Evolutionary conservation across 129 eudicot species (phyloP), one percentile per base, ranked within the genome.

Genomic region (Arctium lappa): DNA sequence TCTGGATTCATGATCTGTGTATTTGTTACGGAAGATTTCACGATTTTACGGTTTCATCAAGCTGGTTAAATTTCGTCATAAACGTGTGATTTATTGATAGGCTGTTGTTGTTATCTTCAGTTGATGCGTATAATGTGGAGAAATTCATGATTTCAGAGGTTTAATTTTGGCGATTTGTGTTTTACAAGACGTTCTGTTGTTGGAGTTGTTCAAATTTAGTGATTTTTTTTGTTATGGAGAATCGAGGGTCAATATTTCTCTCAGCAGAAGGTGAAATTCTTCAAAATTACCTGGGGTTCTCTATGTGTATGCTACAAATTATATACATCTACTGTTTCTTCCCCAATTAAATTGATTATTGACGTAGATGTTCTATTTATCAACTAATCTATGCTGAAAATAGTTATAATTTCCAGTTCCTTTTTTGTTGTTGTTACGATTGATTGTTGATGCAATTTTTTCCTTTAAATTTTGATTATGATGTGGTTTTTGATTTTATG

Each of bases 211-310:
- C 16, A 62, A 62, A 75, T 75, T 75, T 60, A 16, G 27, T n/a
- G 0, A 4, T 72, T 62, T 42, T 4, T 76, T 13, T 76, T 9
- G 38, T 77, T 40, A 89, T 89, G 93, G 85, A 86, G 11, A 92
- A 83, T 78, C 85, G 85, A 74, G 88, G 85, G 42, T 65, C 80
- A 37, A 74, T 81, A 12, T 73, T 82, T 86, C 15, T 69, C 53
- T 77, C 86, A 42, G 68, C 81, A 72, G 81, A 89, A 88, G 93
- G 94, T 92, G 16, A 86, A 76, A 68, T 72, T 16, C 38, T 40
- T 60, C 53, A 70, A 18, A 77, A 38, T 70, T 53, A 44, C n/a
- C 16, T 60, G 56, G 16, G 48, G 7, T 1, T 31, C 34, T 36
- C 0, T n/a, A 15, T 74, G 40, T 70, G 5, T 44, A 34, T 75